A percentile compares a stretch with the other conserved stretches of the same genome.
These are phyloP conservation scores for Rhododendron griersonianum DNA, from an alignment of 148 eudicot species.

Conservation along the genomic window DNA sequence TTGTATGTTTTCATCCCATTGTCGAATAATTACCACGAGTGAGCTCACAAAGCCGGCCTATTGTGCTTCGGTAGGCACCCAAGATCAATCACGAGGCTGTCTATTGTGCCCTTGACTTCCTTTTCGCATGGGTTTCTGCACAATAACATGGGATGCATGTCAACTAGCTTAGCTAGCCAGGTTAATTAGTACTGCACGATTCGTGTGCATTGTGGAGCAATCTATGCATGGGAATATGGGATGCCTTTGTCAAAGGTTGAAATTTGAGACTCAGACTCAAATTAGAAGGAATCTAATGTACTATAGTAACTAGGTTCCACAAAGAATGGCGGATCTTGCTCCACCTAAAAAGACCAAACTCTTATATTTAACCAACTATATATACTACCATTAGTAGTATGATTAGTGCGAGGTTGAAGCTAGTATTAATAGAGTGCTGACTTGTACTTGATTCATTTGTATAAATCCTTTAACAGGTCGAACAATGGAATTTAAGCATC, in stretches of 20 bases:
- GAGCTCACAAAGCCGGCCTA: too few species aligned
- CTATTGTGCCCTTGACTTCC: not conserved
- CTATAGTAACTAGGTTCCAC: constrained; percentile 12
- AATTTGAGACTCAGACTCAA: not conserved
- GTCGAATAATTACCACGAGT: too few species aligned
- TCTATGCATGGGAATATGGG: not conserved
- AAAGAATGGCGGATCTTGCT: constrained; percentile 29
- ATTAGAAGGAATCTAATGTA: not conserved
- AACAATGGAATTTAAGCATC: not conserved
- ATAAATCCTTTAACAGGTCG: not conserved
- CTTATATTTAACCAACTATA: not conserved
- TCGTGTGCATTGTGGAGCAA: not conserved
- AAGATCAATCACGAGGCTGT: too few species aligned
- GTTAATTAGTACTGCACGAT: not conserved
- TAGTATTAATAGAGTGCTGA: not conserved
- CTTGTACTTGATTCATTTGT: not conserved
- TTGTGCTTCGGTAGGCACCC: too few species aligned
- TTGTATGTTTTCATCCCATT: too few species aligned
- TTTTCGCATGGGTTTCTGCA: not conserved
- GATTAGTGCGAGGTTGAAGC: not conserved
- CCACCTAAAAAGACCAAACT: constrained; percentile 14
- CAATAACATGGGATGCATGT: not conserved
- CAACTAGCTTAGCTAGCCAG: not conserved
- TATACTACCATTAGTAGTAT: not conserved
- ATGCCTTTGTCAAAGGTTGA: not conserved